Evolutionary conservation across 2,329 filamentous ascomycete species (phyloP).

Genomic region (Furcasterigmium furcatum): DNA sequence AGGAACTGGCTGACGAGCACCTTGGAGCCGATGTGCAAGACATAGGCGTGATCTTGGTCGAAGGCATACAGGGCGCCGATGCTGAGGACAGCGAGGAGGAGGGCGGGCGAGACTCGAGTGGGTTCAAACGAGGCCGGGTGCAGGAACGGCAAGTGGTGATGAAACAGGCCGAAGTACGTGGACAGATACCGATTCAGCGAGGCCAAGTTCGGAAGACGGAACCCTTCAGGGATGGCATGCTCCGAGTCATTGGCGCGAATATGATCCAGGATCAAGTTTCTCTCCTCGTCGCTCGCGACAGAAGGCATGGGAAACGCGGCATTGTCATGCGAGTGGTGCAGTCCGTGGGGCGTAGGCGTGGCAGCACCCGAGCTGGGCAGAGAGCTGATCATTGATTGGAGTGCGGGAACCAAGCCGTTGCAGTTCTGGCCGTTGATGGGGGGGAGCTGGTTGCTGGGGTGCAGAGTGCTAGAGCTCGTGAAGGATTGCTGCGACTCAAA

Average conservation of each 20-base stretch:
- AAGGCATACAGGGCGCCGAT: constrained; percentile 97
- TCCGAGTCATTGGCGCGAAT: constrained; percentile 80
- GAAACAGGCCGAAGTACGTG: constrained; percentile 95
- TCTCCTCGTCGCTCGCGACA: constrained; percentile 79
- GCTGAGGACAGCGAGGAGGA: constrained; percentile 86
- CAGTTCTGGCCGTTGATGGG: constrained; percentile 62
- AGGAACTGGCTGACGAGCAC: constrained; percentile 95
- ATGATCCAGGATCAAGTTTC: constrained; percentile 80
- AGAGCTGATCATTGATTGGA: constrained; percentile 72
- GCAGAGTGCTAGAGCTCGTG: constrained; percentile 52
- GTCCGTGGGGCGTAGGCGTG: constrained; percentile 72
- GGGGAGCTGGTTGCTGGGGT: constrained; percentile 62
- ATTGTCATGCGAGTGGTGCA: constrained; percentile 65
- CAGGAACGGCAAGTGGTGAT: constrained; percentile 93
- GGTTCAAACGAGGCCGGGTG: constrained; percentile 90
- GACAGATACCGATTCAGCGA: constrained; percentile 89
- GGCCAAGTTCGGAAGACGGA: constrained; percentile 77
- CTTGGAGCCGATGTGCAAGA: constrained; percentile 96
- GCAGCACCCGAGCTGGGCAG: constrained; percentile 65
- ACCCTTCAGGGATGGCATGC: constrained; percentile 79
- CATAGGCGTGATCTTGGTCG: constrained; percentile 94
- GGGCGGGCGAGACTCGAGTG: constrained; percentile 72
- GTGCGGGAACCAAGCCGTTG: constrained; percentile 60
- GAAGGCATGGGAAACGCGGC: constrained; percentile 72
- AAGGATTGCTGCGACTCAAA: constrained; percentile 68